These are phyloP conservation scores for Calycina herbarum DNA, from an alignment of 2,329 filamentous ascomycete genomes.

Conservation along the genomic window DNA sequence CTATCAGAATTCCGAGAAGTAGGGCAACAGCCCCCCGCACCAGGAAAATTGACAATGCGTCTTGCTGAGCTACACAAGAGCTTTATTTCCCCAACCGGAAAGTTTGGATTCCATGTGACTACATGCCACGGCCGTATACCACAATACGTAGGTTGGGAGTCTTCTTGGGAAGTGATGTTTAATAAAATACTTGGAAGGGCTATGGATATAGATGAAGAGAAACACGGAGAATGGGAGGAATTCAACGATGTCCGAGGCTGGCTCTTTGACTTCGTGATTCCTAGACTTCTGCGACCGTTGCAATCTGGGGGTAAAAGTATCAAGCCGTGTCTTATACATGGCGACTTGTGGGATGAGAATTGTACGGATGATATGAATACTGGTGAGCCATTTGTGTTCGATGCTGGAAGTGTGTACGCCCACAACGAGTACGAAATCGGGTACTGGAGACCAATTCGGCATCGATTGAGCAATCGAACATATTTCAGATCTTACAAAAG, in stretches of 20 bases:
- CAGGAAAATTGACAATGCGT: constrained; percentile 21
- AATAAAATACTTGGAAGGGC: neutral
- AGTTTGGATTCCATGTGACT: constrained; percentile 34
- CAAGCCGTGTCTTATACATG: no score
- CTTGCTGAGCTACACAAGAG: constrained; percentile 32
- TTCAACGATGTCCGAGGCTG: neutral
- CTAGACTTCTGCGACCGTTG: no score
- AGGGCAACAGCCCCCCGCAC: constrained; percentile 25
- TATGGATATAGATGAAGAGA: constrained; percentile 3
- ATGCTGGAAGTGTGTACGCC: no score
- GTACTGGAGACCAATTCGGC: constrained; percentile 20
- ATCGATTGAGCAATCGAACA: constrained; percentile 7
- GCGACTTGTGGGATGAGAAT: no score
- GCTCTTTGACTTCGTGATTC: no score
- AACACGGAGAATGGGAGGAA: neutral
- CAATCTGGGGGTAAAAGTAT: no score
- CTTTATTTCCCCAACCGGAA: constrained; percentile 29
- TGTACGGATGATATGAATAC: no score
- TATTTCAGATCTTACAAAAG: constrained; percentile 12
- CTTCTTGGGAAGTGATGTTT: neutral
- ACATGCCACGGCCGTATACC: constrained; percentile 31
- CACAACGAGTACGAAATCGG: constrained; percentile 15
- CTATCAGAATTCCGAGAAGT: constrained; percentile 32
- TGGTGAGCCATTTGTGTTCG: no score
- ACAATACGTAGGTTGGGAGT: constrained; percentile 18